Evolutionary conservation across 2,329 filamentous ascomycete species (phyloP).

Genomic region (Cercospora brassicicola): DNA sequence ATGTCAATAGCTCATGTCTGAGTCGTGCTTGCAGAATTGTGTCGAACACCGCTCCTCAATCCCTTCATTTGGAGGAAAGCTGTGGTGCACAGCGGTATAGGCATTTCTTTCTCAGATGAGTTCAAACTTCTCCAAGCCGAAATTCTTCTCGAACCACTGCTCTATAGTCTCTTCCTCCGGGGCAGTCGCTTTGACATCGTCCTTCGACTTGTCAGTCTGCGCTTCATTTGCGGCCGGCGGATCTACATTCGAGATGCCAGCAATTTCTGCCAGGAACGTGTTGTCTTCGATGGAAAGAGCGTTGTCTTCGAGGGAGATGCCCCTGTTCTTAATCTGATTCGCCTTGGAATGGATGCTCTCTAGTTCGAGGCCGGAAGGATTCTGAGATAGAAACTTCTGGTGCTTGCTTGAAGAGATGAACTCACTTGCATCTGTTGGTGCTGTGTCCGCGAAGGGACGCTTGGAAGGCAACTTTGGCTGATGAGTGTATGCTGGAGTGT

Average conservation of each 20-base stretch:
- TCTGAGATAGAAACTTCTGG: neutral
- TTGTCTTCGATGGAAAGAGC: conserved; percentile 4
- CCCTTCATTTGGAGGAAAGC: neutral
- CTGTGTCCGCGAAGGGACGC: conserved; percentile 9
- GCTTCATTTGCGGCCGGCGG: neutral
- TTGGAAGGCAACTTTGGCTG: neutral
- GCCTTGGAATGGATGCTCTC: no score
- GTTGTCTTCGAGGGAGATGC: no score
- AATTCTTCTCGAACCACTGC: conserved; percentile 34
- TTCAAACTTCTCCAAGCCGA: conserved; percentile 33
- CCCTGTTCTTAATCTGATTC: no score
- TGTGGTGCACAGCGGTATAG: no score
- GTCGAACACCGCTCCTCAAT: neutral
- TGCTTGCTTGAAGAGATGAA: conserved; percentile 11
- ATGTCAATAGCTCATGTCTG: neutral
- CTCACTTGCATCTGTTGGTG: neutral
- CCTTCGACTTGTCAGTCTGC: neutral
- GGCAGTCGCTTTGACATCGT: neutral
- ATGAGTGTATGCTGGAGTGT: neutral
- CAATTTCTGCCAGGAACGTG: conserved; percentile 1
- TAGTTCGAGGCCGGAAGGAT: neutral
- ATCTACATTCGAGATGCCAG: neutral
- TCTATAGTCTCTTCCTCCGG: conserved; percentile 18
- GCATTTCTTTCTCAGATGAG: no score
- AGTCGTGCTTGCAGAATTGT: neutral